Base-by-base conservation (phyloP, 495 filamentous ascomycete species). In the Penicillium fimorum region DNA sequence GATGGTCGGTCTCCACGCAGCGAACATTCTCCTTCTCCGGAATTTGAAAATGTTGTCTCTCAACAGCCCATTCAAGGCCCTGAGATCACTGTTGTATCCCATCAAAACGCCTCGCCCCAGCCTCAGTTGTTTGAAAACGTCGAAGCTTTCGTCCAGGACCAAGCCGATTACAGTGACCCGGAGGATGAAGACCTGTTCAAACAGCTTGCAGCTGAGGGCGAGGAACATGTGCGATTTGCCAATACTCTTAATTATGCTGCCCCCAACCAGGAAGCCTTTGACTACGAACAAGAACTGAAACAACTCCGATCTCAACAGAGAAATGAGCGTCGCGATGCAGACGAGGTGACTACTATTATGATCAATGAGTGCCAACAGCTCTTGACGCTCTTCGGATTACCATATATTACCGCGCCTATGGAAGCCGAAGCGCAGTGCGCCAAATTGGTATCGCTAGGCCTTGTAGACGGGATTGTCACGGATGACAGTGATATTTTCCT, bases 401-500 rank as follows among this genome's bases (percentile, higher is more conserved):
- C 94, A 0, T 98, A 97, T 69, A 87, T 98, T 63, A 97, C 93
- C 0, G 94, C 94, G 0, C 94, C 94, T 2, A 96, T 97, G 94
- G 94, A 98, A 81, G 94, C 94, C 8, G 94, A 98, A 80, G 94
- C 94, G 10, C 94, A 98, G 65, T 98, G 94, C 66, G 94, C 94
- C 22, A 89, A 96, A 68, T 82, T 98, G 6, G 92, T 97, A 4
- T 73, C 72, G 1, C 76, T 97, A 6, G 88, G 89, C 0, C 81
- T 98, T 4, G 94, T 98, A 22, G 94, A 98, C 66, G 94, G 94
- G 10, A 96, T 97, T 60, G 92, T 98, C n/a, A 98, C 94, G 0
- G 94, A 98, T 64, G 94, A 98, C 67, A 90, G 85, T 12, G 94
- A 98, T 78, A 92, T 86, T n/a, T 97, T 98, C 66, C 83, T 98